Evolutionary conservation across 140 eudicot species (phyloP).

Genomic region (Cichorium intybus): DNA sequence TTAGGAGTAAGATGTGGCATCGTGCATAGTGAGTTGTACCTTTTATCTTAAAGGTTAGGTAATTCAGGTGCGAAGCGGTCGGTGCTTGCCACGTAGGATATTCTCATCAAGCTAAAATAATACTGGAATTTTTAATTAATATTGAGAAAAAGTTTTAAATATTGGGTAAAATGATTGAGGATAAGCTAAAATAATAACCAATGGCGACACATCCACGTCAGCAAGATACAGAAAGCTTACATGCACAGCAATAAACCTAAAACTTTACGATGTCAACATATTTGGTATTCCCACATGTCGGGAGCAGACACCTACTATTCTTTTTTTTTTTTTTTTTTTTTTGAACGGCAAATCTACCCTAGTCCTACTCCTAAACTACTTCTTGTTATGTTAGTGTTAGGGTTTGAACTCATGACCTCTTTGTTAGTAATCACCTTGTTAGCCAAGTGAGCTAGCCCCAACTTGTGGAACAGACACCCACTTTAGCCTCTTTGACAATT

Average conservation of each 20-base stretch:
- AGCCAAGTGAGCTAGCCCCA: no score
- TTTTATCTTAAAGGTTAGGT: constrained; percentile 11
- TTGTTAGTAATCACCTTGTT: no score
- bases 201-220: constrained; percentile 21
- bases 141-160: not conserved
- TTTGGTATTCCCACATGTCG: constrained; percentile 29
- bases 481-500: no score
- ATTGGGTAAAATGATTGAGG: not conserved
- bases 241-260: not conserved
- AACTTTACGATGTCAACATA: constrained; percentile 17
- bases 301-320: not conserved
- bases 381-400: no score
- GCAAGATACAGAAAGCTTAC: constrained; percentile 10
- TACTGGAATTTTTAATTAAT: no score
- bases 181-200: constrained; percentile 14
- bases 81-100: constrained; percentile 34
- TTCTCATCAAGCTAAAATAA: constrained; percentile 12
- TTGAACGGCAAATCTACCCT: no score
- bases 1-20: constrained; percentile 1
- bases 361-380: no score
- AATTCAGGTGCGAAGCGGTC: not conserved
- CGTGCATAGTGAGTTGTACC: constrained; percentile 16
- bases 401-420: no score
- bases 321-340: not conserved
- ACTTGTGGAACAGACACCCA: no score